These are phyloP conservation scores for Fagopyrum homotropicum DNA, from an alignment of 148 eudicot genomes.

Conservation along the genomic window DNA sequence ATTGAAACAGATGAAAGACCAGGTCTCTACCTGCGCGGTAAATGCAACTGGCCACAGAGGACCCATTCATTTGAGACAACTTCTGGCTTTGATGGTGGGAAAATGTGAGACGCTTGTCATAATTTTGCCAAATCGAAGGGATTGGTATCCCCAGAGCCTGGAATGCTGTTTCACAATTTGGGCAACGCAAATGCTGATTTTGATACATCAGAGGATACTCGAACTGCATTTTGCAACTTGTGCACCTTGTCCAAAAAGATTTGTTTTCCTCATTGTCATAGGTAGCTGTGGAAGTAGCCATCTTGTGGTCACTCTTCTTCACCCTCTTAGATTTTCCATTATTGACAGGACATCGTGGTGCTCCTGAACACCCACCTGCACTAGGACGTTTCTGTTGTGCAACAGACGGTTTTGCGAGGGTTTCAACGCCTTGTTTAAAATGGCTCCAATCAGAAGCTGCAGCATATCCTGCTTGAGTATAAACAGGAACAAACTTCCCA, in stretches of 20 bases:
- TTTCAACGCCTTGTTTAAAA: constrained; percentile 13
- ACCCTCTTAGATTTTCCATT: background rate
- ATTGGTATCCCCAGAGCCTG: constrained; percentile 53
- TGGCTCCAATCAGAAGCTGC: constrained; percentile 12
- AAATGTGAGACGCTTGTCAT: constrained; percentile 1
- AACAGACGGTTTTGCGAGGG: background rate
- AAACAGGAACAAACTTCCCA: constrained; percentile 11
- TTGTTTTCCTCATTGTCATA: constrained; percentile 33
- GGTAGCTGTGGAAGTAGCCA: constrained; percentile 24
- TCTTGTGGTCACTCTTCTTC: constrained; percentile 43
- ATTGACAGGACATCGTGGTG: constrained; percentile 16
- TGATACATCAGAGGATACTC: constrained; percentile 65
- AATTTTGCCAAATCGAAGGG: constrained; percentile 39
- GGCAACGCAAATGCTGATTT: constrained; percentile 62
- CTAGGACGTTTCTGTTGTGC: constrained; percentile 29
- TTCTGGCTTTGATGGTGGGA: constrained; percentile 28
- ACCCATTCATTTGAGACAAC: constrained; percentile 1
- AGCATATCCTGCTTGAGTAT: background rate
- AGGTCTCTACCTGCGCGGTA: background rate
- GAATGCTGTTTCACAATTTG: constrained; percentile 53
- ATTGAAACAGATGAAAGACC: background rate
- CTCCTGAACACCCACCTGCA: constrained; percentile 30
- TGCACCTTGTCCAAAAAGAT: constrained; percentile 88
- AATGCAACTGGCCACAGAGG: background rate
- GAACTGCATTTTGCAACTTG: constrained; percentile 71